phyloP scores from a whole-genome alignment of 306 rosid genomes.

The Amphicarpaea edgeworthii region DNA sequence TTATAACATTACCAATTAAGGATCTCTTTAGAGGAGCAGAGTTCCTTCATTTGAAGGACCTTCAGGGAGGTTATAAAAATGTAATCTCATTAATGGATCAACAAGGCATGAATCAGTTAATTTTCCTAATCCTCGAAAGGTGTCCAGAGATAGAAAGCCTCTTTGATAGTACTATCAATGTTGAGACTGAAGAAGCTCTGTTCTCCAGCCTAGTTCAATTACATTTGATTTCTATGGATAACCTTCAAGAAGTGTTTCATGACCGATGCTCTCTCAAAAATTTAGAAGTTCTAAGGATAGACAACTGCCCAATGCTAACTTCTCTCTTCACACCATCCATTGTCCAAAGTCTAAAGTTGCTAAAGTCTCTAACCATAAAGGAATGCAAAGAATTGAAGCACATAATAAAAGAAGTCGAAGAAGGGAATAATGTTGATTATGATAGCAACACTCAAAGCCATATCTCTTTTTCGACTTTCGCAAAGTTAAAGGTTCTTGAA shows the following conservation, averaged over 20 bases:
- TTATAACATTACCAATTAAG: no score
- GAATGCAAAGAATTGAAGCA: conserved; percentile 9
- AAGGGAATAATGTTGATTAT: no score
- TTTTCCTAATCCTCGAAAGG: neutral
- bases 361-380: neutral
- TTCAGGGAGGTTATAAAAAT: no score
- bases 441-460: neutral
- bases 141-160: conserved; percentile 17
- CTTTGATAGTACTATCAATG: neutral
- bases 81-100: conserved; percentile 28
- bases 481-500: conserved; percentile 7
- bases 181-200: no score
- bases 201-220: no score
- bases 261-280: no score
- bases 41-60: no score
- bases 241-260: no score
- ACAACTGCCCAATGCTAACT: no score
- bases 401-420: conserved; percentile 12
- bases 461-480: neutral
- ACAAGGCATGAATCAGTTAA: conserved; percentile 27
- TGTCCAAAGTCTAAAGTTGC: conserved; percentile 5
- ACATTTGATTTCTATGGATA: no score
- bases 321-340: conserved; percentile 4
- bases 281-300: no score
- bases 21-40: no score